Base-by-base conservation (phyloP, 495 filamentous ascomycete species). In the Tuber calosporum region DNA sequence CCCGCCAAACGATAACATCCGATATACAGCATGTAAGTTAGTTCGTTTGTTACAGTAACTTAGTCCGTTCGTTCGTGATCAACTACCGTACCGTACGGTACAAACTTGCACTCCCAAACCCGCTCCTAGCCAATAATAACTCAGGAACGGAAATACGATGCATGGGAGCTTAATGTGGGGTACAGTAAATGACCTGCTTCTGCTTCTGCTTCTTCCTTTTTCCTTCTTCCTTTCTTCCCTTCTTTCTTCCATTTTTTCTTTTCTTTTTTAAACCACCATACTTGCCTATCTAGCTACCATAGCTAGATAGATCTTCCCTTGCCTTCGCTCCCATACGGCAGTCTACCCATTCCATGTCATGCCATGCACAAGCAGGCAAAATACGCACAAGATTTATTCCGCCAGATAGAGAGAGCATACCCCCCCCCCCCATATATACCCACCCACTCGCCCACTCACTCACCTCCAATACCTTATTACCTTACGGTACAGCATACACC, bases 401-500 rank as follows among this genome's bases (percentile, higher is more conserved):
- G 53, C 53, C 53, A 62, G 53, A 62, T 62, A 62, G 53, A 62
- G n/a, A 58, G 53, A 62, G n/a, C 26, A 62, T 62, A 62, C 34
- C 26, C 30, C 26, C 34, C 26, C 30, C 26, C 30, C 30, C n/a
- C 48, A 58, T 53, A n/a, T 53, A 62, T 62, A 62, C 53, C 34
- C 53, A 34, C 26, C 30, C 53, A 62, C 48, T 58, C 45, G 22
- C 45, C 22, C 22, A 22, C n/a, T 62, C 53, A 62, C 26, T 15
- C 26, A 17, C 26, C 13, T 62, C 30, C 13, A 34, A 62, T 34
- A 34, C 53, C 11, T 30, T 58, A 62, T 30, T 62, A 62, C 7
- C 53, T 62, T 62, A 58, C n/a, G 48, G n/a, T n/a, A 26, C 22
- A 13, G 48, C 30, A 58, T 58, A 58, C 48, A 30, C 48, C 48